Base-by-base conservation (phyloP, 2,329 filamentous ascomycete species). In the Fusarium duplospermum region DNA sequence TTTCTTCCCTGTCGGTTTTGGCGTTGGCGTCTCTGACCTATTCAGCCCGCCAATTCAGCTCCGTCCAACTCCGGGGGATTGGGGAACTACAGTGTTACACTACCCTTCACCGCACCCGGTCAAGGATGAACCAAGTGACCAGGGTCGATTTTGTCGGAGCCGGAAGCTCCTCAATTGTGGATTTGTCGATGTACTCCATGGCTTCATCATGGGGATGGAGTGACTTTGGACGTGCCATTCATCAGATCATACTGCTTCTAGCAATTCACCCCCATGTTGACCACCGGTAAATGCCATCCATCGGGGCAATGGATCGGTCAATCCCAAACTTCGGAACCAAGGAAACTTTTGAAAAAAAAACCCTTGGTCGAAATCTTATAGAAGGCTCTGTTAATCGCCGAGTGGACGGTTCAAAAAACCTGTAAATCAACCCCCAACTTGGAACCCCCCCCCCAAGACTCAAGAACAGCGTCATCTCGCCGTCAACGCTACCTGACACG, bases 41-140 rank as follows among this genome's bases (percentile, higher is more conserved):
- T 54, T 54, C 58, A 75, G 65, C 69, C 72, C 72, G 52, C 59
- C 68, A 40, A 38, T 71, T 66, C 71, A 77, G 73, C 71, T 77
- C 71, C 76, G 75, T 76, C 58, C 52, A 59, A 75, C 68, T 61
- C 66, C 70, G 74, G 76, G 69, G 69, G 56, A 74, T 66, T 73
- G 72, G 72, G 72, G 62, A 75, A 58, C 57, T 66, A 40, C 29
- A 52, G 52, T 66, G 20, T 33, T 31, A 29, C 33, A 20, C 20
- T 58, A 36, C 33, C 54, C 60, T 56, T 35, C 70, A 73, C 62
- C 31, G 52, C 29, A 57, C 31, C 20, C n/a, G n/a, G 52, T 20
- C 52, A 57, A 35, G 70, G 70, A 63, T 72, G 52, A 47, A 52
- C 22, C 18, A 11, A 24, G 52, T 33, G 70, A 18, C 58, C 24